Evolutionary conservation across 192 early-diverging fungal species (phyloP).

Genomic region (Funneliformis mosseae): DNA sequence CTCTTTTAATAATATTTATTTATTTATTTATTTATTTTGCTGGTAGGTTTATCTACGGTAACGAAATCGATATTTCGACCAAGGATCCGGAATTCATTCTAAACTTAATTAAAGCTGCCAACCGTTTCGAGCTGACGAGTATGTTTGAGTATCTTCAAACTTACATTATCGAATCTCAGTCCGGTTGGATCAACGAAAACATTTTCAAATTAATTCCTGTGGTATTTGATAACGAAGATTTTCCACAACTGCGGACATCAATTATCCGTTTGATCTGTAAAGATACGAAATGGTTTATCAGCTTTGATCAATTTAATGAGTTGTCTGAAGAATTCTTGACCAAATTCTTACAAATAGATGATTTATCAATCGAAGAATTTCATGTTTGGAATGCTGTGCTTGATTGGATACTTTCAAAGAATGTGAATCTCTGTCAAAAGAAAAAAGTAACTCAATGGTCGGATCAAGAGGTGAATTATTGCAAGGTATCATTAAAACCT

Average conservation of each 20-base stretch:
- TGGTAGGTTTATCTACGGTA: no score
- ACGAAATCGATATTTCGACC: no score
- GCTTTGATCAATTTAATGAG: neutral
- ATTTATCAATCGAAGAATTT: neutral
- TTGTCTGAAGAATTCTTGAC: neutral
- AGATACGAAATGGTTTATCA: neutral
- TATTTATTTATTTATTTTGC: no score
- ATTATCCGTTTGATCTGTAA: neutral
- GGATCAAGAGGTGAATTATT: neutral
- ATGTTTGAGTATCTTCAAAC: no score
- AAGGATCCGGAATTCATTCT: no score
- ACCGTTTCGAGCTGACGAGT: no score
- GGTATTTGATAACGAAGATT: neutral
- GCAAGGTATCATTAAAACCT: neutral
- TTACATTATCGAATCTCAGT: no score
- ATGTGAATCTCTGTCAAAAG: neutral
- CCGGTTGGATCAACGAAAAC: no score
- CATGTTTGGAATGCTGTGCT: neutral
- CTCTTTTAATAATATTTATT: no score
- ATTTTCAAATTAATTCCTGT: no score
- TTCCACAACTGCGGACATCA: neutral
- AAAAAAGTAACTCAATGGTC: neutral
- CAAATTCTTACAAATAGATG: neutral
- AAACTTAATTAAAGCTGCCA: no score
- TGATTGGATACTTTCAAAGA: neutral